phyloP scores from a whole-genome alignment of 2,329 filamentous ascomycete genomes.

The Atkinsonella hypoxylon region DNA sequence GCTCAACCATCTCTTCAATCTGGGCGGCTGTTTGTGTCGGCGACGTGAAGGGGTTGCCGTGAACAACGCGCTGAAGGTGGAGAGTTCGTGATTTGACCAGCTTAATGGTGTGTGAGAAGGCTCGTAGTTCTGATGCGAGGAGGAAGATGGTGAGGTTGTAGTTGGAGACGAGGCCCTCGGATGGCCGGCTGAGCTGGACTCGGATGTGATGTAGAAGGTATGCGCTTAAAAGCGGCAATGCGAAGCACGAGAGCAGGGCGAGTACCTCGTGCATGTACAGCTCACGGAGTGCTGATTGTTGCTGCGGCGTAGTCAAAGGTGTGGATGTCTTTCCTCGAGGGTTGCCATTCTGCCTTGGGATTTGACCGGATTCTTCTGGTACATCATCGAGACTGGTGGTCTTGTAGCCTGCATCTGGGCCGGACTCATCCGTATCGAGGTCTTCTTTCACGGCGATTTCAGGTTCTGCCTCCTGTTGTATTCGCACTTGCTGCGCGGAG shows the following conservation, averaged over 20 bases:
- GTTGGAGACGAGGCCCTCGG: slow-evolving; percentile 79
- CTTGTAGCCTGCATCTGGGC: slow-evolving; percentile 28
- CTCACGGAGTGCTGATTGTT: slow-evolving; percentile 40
- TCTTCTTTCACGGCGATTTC: slow-evolving; percentile 3
- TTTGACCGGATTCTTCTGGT: slow-evolving; percentile 4
- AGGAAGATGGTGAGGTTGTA: slow-evolving; percentile 90
- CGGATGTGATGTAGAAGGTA: slow-evolving; percentile 75
- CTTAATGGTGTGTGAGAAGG: slow-evolving; percentile 68
- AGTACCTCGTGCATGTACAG: slow-evolving; percentile 63
- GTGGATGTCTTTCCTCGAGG: slow-evolving; percentile 9
- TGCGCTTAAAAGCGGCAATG: slow-evolving; percentile 66
- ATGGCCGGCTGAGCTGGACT: slow-evolving; percentile 66
- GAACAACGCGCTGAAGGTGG: slow-evolving; percentile 65
- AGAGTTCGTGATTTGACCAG: slow-evolving; percentile 69
- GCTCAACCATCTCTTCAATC: slow-evolving; percentile 46
- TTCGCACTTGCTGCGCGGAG: slow-evolving; percentile 52
- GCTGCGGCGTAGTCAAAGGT: slow-evolving; percentile 13
- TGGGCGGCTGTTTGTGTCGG: slow-evolving; percentile 24
- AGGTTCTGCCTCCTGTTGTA: slow-evolving; percentile 32
- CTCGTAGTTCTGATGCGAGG: slow-evolving; percentile 74
- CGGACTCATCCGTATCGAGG: not conserved
- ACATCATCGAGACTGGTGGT: slow-evolving; percentile 32
- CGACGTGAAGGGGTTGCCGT: slow-evolving; percentile 32
- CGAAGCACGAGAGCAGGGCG: slow-evolving; percentile 67
- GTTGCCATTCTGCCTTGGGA: not conserved